Percentiles rank a stretch among this genome's conserved stretches.
Evolutionary conservation across 805 yeast species (phyloP).

Genomic region (Schwanniomyces pseudopolymorphus): DNA sequence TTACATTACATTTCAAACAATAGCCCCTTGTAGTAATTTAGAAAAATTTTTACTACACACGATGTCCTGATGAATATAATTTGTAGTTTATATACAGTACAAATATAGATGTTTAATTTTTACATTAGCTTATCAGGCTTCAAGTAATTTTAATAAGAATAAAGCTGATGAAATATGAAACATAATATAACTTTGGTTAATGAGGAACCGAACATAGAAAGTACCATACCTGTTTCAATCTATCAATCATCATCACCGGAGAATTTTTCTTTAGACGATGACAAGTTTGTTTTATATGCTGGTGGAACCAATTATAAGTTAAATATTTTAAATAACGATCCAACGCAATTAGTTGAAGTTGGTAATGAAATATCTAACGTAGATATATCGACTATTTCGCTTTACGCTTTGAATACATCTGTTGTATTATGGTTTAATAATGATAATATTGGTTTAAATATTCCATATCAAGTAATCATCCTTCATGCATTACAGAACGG

Average conservation of each 20-base stretch:
- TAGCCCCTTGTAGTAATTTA: too few species aligned
- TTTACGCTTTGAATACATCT: slow-evolving; percentile 36
- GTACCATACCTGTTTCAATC: slow-evolving; percentile 32
- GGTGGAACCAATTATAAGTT: slow-evolving; percentile 26
- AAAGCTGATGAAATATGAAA: neutral
- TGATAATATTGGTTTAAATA: slow-evolving; percentile 25
- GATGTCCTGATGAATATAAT: too few species aligned
- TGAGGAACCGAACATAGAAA: slow-evolving; percentile 40
- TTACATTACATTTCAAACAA: too few species aligned
- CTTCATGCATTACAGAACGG: slow-evolving; percentile 31
- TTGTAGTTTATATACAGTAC: neutral
- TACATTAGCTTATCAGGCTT: neutral
- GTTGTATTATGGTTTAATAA: slow-evolving; percentile 29
- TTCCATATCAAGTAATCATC: slow-evolving; percentile 33
- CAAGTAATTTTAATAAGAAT: neutral
- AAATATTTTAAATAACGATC: slow-evolving; percentile 14
- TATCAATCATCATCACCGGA: slow-evolving; percentile 42
- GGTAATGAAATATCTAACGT: slow-evolving; percentile 7
- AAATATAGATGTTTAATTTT: neutral
- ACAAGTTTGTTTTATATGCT: slow-evolving; percentile 40
- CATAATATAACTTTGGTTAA: slow-evolving; percentile 2
- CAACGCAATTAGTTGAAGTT: slow-evolving; percentile 10
- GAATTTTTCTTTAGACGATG: slow-evolving; percentile 30
- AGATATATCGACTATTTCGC: slow-evolving; percentile 13
- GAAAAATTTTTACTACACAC: too few species aligned